phyloP scores from a whole-genome alignment of 192 early-diverging fungal species.

The Backusella australiensis region DNA sequence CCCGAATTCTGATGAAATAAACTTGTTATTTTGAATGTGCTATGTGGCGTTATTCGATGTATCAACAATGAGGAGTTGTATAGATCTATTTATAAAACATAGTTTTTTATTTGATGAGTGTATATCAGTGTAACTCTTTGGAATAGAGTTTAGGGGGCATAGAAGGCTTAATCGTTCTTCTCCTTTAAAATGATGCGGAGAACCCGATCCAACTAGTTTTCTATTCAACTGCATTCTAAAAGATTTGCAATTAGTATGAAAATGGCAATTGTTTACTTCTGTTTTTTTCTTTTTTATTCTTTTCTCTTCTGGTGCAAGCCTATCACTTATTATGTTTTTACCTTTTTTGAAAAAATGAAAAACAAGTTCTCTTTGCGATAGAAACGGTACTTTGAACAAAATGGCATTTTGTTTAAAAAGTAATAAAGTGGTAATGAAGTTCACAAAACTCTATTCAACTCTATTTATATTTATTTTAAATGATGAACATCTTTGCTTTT shows the following conservation, averaged over 20 bases:
- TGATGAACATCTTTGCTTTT: no score
- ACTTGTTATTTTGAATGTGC: neutral
- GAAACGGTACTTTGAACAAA: neutral
- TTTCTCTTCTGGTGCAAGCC: neutral
- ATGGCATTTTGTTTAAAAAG: neutral
- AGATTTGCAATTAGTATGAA: neutral
- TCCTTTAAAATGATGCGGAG: neutral
- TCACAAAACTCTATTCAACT: neutral
- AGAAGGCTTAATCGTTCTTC: neutral
- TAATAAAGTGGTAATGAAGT: neutral
- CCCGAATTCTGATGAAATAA: neutral
- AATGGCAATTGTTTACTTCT: neutral
- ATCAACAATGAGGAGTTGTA: neutral
- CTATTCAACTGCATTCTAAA: conserved; percentile 2
- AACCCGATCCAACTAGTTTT: neutral
- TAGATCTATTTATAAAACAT: neutral
- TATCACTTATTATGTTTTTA: neutral
- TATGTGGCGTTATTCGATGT: neutral
- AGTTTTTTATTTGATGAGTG: neutral
- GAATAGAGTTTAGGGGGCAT: neutral
- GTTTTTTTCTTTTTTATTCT: neutral
- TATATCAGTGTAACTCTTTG: neutral
- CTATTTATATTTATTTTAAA: neutral
- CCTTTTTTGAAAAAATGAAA: neutral
- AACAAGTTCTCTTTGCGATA: neutral